Percentiles rank a stretch among this genome's conserved stretches.
Evolutionary conservation across 305 asterid species (phyloP).

Genomic region (Rubia balearica): DNA sequence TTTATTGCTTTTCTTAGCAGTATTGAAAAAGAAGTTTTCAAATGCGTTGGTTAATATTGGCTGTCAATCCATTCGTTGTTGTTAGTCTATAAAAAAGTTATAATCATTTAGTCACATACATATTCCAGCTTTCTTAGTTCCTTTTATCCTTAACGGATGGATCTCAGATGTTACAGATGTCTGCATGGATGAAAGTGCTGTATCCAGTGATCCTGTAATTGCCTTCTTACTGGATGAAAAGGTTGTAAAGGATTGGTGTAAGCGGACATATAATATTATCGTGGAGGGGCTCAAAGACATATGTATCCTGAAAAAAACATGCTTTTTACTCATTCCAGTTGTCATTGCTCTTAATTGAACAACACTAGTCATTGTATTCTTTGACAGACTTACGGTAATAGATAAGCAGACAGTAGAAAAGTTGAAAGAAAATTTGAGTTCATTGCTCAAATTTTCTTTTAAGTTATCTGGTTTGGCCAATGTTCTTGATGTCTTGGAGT

Average conservation of each 20-base stretch:
- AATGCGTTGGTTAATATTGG: background rate
- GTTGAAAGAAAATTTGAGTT: conserved; percentile 40
- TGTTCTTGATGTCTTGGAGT: conserved; percentile 82
- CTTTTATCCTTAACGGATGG: conserved; percentile 46
- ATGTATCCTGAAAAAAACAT: conserved; percentile 63
- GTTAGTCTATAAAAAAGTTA: background rate
- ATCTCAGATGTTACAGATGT: conserved; percentile 82
- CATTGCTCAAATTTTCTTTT: conserved; percentile 61
- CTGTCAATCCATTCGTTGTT: background rate
- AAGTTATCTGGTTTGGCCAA: conserved; percentile 62
- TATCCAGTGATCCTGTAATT: conserved; percentile 84
- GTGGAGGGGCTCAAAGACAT: conserved; percentile 48
- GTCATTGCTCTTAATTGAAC: background rate
- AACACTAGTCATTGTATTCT: conserved; percentile 25
- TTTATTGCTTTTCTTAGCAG: background rate
- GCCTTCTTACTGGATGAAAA: conserved; percentile 96
- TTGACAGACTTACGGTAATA: conserved; percentile 44
- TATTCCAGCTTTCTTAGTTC: conserved; percentile 16
- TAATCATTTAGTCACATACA: background rate
- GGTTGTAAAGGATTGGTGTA: conserved; percentile 98
- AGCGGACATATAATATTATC: conserved; percentile 49
- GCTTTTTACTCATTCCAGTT: conserved; percentile 8
- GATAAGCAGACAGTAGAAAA: conserved; percentile 47
- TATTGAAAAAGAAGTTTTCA: background rate
- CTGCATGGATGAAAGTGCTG: conserved; percentile 97